phyloP scores from a whole-genome alignment of 2,329 filamentous ascomycete species.

The Colletotrichum tabaci region DNA sequence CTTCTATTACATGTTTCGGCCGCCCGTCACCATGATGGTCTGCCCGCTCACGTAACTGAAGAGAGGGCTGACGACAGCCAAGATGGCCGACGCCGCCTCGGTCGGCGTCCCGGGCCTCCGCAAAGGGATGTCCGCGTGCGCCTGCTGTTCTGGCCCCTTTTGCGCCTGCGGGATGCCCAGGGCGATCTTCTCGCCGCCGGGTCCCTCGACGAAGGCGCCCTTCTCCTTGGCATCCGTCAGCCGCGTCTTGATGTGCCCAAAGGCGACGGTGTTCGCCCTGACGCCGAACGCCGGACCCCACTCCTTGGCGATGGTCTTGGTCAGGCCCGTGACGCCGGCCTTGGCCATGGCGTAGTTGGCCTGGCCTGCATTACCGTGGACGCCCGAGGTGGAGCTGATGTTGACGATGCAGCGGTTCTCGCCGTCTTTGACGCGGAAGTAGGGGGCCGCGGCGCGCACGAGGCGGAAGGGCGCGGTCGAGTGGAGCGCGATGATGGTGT shows the following conservation, averaged over 20 bases:
- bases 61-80: conserved; percentile 85
- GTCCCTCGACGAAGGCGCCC: conserved; percentile 83
- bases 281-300: conserved; percentile 91
- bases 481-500: conserved; percentile 88
- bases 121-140: conserved; percentile 81
- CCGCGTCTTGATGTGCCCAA: conserved; percentile 85
- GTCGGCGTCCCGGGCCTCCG: conserved; percentile 82
- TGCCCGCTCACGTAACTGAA: conserved; percentile 90
- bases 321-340: conserved; percentile 85
- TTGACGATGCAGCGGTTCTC: conserved; percentile 86
- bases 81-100: conserved; percentile 83
- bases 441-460: conserved; percentile 83
- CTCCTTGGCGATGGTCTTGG: conserved; percentile 90
- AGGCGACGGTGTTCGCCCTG: conserved; percentile 86
- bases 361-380: conserved; percentile 92
- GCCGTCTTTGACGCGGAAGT: conserved; percentile 89
- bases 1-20: conserved; percentile 69
- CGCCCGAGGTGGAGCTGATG: conserved; percentile 84
- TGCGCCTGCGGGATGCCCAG: conserved; percentile 80
- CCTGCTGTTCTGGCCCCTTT: conserved; percentile 54
- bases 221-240: conserved; percentile 88
- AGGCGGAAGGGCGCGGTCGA: conserved; percentile 89
- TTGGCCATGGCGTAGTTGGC: conserved; percentile 91
- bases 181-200: conserved; percentile 81
- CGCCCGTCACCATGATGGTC: conserved; percentile 89